Base-by-base conservation (phyloP, 805 yeast species). In the Lipomyces kockii region DNA sequence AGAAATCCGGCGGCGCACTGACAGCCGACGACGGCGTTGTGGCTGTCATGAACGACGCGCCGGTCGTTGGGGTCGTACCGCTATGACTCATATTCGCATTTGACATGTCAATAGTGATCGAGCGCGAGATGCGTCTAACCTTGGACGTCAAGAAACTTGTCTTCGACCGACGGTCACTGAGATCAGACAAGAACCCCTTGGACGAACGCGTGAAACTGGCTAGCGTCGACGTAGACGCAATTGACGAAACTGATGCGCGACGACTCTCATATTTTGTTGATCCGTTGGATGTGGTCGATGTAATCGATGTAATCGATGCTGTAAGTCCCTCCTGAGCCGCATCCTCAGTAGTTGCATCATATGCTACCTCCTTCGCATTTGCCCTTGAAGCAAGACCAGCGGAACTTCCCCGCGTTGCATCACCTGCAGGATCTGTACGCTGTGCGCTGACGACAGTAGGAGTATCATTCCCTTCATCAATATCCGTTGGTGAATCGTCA, bases 91-190 rank as follows among this genome's bases (percentile, higher is more conserved):
- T n/a, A 11, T 22, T n/a, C 22, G 59, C 27, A 32, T 46, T 2
- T 11, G 52, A 37, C 32, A 27, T 37, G 25, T 67, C 70, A 8
- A 58, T 27, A 2, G 60, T 61, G 51, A 67, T 60, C 9, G 71
- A 62, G n/a, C 69, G 62, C n/a, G 72, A 68, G n/a, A 67, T 67
- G 20, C 72, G 62, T 11, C 72, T 62, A 34, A 69, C 72, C 29
- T 64, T 64, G 2, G 72, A 65, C 2, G 61, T 46, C 22, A 68
- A 43, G 32, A 46, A 60, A 8, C 58, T 54, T 43, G 65, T 3
- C 43, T 66, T 60, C 3, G 63, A 35, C 11, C 71, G 59, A n/a
- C 61, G 29, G 46, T 14, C 43, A 27, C 61, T 58, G 2, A 69
- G 34, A 32, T 67, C 71, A 11, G 68, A 35, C 3, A 68, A 46